Conservation (phyloP, 345 rosid genomes). For the Eucalyptus caleyi region DNA sequence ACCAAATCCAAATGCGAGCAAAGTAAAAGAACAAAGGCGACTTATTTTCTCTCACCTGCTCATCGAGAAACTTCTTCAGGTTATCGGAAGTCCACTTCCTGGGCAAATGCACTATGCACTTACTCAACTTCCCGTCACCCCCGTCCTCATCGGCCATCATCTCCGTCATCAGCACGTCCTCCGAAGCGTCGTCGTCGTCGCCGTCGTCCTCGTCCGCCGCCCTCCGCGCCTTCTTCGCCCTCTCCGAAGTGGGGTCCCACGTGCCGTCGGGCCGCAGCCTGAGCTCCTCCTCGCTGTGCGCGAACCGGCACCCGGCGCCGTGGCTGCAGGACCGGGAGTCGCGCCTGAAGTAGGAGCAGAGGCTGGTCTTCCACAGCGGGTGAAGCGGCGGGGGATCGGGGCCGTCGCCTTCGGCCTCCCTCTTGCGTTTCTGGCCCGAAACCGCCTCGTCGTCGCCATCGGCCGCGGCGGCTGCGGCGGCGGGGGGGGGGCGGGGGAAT, state of each 20-base stretch:
- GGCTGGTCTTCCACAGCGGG: slow-evolving; percentile 63
- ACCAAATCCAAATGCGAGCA: not conserved
- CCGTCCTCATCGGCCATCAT: not conserved
- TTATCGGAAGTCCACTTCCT: slow-evolving; percentile 54
- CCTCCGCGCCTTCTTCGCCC: slow-evolving; percentile 49
- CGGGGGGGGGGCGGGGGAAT: not conserved
- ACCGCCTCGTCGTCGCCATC: not conserved
- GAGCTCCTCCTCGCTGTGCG: slow-evolving; percentile 88
- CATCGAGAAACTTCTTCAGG: slow-evolving; percentile 44
- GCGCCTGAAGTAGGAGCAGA: slow-evolving; percentile 81
- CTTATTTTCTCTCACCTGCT: slow-evolving; percentile 28
- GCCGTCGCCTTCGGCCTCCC: slow-evolving; percentile 14
- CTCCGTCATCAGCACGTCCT: slow-evolving; percentile 13
- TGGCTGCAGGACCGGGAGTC: slow-evolving; percentile 50
- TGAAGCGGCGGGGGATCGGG: slow-evolving; percentile 1
- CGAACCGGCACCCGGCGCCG: slow-evolving; percentile 63
- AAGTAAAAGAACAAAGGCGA: not conserved
- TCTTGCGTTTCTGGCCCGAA: slow-evolving; percentile 58
- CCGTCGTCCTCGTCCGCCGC: slow-evolving; percentile 6
- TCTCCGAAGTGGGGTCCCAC: slow-evolving; percentile 97
- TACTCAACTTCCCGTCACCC: slow-evolving; percentile 39
- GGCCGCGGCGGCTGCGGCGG: not conserved
- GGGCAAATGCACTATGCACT: slow-evolving; percentile 77
- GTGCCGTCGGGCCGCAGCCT: slow-evolving; percentile 61
- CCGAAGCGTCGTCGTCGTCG: not conserved